Base-by-base conservation (phyloP, 495 filamentous ascomycete genomes). In the Daldinia bambusicola region DNA sequence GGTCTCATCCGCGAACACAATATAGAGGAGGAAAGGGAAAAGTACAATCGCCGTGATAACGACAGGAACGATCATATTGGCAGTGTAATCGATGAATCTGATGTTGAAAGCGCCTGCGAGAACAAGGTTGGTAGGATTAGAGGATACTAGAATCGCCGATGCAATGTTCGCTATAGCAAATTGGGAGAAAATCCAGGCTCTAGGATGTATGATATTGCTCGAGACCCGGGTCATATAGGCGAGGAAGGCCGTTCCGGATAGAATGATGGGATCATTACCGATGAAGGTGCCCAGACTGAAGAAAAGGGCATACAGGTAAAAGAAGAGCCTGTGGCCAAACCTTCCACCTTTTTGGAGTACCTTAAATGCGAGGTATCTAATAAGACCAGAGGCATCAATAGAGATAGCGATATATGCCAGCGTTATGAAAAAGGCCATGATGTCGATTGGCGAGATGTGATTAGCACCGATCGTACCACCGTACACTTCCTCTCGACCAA, bases 391-490 rank as follows among this genome's bases (percentile, higher is more conserved):
- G 1, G 89, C 88, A 69, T 91, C 89, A 74, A 91, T 89, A 3
- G 89, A 91, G 63, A 91, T 91, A 58, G 89, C 89, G 71, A 91
- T 90, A 77, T 91, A 91, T 3, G 89, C 88, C n/a, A 90, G 79
- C 0, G 89, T 88, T 59, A 90, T 80, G 80, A 91, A 91, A 78
- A 91, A 90, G 38, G 78, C 75, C 85, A 91, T 89, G 71, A 91
- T 90, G 58, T 90, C 87, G 65, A 88, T 81, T 0, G 89, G 88
- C 1, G 78, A 81, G 72, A 91, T 91, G 66, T 84, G 76, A 74
- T 88, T 76, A 3, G 88, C 79, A 4, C 89, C 89, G 22, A 89
- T 67, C 0, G 87, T 90, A 20, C 89, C 89, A 67, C 86, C 89
- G 34, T 84, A 80, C 2, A 90, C 87, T 76, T 91, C 89, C 61